Percentiles rank a stretch among this genome's conserved stretches.
These are phyloP conservation scores for Tetrahymena elliotti DNA, from an alignment of 73 alveolate genomes.

Conservation along the genomic window DNA sequence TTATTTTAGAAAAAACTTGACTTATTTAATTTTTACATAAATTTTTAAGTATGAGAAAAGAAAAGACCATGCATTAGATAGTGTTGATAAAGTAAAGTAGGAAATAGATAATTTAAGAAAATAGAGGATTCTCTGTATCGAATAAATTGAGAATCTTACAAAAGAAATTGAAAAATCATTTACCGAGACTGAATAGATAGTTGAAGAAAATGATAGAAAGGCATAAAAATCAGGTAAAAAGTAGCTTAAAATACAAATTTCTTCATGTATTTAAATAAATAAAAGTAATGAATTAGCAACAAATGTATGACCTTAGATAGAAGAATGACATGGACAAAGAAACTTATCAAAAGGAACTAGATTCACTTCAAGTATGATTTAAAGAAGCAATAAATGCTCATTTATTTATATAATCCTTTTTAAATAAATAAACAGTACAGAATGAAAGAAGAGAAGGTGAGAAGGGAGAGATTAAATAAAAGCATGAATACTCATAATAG, in stretches of 20 bases:
- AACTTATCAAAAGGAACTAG: not conserved
- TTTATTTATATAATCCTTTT: not conserved
- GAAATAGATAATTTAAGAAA: slow-evolving; percentile 9
- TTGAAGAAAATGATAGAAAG: not conserved
- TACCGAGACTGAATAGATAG: not conserved
- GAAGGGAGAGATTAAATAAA: not conserved
- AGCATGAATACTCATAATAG: not conserved
- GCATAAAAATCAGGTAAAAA: not conserved
- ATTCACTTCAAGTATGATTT: not conserved
- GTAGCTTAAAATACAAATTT: not conserved
- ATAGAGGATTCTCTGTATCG: not conserved
- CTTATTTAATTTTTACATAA: not conserved
- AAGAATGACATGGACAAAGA: not conserved
- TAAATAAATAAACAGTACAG: not conserved
- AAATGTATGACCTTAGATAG: not conserved
- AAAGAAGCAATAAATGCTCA: not conserved
- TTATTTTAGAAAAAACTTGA: not conserved
- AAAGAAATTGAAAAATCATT: not conserved
- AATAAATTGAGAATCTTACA: not conserved
- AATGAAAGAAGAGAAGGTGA: not conserved
- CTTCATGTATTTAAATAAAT: not conserved
- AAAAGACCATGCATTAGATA: slow-evolving; percentile 5
- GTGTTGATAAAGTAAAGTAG: slow-evolving; percentile 13
- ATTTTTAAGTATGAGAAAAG: slow-evolving; percentile 19
- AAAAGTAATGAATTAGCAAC: not conserved